A percentile compares a stretch with the other conserved stretches of the same genome.
Evolutionary conservation across 2,329 filamentous ascomycete species (phyloP).

Genomic region (Aspergillus hiratsukae): DNA sequence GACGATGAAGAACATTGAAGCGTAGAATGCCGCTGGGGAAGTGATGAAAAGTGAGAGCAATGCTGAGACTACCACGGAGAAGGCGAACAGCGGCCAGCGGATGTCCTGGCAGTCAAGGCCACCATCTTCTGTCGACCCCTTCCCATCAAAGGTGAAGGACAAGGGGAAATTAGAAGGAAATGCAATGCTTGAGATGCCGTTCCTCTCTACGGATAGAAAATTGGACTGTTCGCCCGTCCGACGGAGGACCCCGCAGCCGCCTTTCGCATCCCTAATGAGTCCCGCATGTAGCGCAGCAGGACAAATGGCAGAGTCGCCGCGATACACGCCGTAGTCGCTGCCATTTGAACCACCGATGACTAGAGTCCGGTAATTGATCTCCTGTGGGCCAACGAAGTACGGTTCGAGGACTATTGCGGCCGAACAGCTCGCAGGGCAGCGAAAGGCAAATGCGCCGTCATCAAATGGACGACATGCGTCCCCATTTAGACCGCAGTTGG

Average conservation of each 20-base stretch:
- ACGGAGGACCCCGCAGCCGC: constrained; percentile 54
- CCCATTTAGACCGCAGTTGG: constrained; percentile 53
- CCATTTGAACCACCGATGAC: constrained; percentile 51
- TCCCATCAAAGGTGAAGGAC: constrained; percentile 50
- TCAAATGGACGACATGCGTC: constrained; percentile 55
- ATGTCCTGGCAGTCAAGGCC: constrained; percentile 48
- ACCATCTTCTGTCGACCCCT: constrained; percentile 18
- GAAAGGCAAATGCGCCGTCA: constrained; percentile 51
- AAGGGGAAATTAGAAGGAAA: constrained; percentile 57
- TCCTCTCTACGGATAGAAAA: constrained; percentile 44
- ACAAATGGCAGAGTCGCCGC: constrained; percentile 59
- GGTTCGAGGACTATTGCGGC: constrained; percentile 50
- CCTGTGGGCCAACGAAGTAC: constrained; percentile 53
- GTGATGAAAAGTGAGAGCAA: constrained; percentile 55
- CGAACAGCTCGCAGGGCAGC: constrained; percentile 56
- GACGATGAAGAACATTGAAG: constrained; percentile 50
- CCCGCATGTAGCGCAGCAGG: constrained; percentile 57
- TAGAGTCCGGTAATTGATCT: constrained; percentile 51
- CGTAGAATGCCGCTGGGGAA: constrained; percentile 54
- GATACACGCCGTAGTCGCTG: constrained; percentile 47
- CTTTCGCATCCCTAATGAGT: constrained; percentile 49
- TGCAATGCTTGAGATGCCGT: constrained; percentile 50
- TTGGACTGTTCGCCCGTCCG: constrained; percentile 48
- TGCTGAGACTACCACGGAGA: constrained; percentile 52
- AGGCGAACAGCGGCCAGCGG: constrained; percentile 54